phyloP scores from a whole-genome alignment of 140 eudicot genomes.

The Erigeron philadelphicus region DNA sequence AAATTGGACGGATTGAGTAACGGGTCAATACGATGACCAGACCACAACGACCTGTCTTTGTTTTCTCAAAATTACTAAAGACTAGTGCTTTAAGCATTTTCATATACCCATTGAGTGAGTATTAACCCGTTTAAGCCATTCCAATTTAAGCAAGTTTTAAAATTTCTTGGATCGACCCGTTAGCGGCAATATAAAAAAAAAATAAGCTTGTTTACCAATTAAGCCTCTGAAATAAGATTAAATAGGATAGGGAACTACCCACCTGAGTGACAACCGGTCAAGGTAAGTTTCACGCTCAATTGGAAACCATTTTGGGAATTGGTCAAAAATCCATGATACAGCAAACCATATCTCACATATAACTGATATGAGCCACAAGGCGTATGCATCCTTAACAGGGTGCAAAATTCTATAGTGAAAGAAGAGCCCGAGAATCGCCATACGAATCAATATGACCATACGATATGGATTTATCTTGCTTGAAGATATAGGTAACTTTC shows the following conservation, averaged over 20 bases:
- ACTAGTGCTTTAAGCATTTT: not conserved
- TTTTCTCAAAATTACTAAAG: too few relatives aligned
- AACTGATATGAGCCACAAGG: slow-evolving; percentile 72
- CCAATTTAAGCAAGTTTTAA: not conserved
- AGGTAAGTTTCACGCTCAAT: slow-evolving; percentile 84
- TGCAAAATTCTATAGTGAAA: slow-evolving; percentile 72
- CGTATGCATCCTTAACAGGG: slow-evolving; percentile 74
- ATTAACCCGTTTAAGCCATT: not conserved
- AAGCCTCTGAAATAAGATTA: not conserved
- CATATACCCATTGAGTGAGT: not conserved
- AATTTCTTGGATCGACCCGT: not conserved
- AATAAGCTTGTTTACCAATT: not conserved
- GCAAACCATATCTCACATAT: slow-evolving; percentile 92
- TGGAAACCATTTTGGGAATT: slow-evolving; percentile 79
- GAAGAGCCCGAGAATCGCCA: slow-evolving; percentile 62
- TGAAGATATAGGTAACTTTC: slow-evolving; percentile 78
- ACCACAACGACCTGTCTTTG: not conserved
- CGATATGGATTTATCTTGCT: slow-evolving; percentile 87
- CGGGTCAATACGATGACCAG: not conserved
- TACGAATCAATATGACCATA: slow-evolving; percentile 56
- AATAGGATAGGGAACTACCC: slow-evolving; percentile 11
- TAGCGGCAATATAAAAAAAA: not conserved
- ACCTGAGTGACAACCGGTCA: slow-evolving; percentile 76
- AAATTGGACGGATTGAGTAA: not conserved
- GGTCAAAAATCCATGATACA: slow-evolving; percentile 82